phyloP scores from a whole-genome alignment of 1,139 yeast genomes.

The Scheffersomyces insectosa region DNA sequence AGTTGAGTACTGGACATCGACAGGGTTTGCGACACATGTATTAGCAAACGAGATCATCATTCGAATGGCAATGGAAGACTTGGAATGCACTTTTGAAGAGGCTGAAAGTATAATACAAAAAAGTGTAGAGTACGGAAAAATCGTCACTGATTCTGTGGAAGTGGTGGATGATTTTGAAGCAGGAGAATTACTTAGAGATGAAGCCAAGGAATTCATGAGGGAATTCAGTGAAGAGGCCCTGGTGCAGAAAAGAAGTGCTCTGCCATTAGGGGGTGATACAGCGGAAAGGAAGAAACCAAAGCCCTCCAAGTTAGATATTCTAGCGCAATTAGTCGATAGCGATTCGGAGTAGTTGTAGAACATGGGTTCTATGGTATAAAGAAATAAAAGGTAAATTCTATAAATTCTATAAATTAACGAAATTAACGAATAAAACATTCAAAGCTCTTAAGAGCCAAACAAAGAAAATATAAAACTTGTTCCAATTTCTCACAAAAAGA shows the following conservation, averaged over 20 bases:
- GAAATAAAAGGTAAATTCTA: no score
- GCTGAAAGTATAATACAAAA: slow-evolving; percentile 48
- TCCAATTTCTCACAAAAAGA: no score
- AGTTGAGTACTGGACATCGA: slow-evolving; percentile 60
- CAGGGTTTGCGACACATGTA: slow-evolving; percentile 57
- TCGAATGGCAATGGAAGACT: slow-evolving; percentile 51
- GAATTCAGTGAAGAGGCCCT: slow-evolving; percentile 1
- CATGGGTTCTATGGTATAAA: no score
- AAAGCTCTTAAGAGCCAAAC: no score
- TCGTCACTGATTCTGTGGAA: slow-evolving; percentile 42
- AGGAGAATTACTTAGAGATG: slow-evolving; percentile 17
- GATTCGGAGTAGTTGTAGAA: background rate
- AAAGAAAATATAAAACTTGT: no score
- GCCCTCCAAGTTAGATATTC: background rate
- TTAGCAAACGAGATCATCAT: slow-evolving; percentile 65
- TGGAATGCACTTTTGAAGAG: slow-evolving; percentile 30
- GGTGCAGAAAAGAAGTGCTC: no score
- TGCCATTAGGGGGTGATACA: background rate
- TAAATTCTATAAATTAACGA: no score
- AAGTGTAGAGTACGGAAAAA: slow-evolving; percentile 59
- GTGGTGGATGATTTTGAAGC: slow-evolving; percentile 30
- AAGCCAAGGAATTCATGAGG: slow-evolving; percentile 13
- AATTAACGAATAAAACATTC: no score
- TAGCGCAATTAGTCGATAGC: background rate
- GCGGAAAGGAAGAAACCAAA: background rate